phyloP scores from a whole-genome alignment of 2,329 filamentous ascomycete species.

The Delphinella strobiligena region DNA sequence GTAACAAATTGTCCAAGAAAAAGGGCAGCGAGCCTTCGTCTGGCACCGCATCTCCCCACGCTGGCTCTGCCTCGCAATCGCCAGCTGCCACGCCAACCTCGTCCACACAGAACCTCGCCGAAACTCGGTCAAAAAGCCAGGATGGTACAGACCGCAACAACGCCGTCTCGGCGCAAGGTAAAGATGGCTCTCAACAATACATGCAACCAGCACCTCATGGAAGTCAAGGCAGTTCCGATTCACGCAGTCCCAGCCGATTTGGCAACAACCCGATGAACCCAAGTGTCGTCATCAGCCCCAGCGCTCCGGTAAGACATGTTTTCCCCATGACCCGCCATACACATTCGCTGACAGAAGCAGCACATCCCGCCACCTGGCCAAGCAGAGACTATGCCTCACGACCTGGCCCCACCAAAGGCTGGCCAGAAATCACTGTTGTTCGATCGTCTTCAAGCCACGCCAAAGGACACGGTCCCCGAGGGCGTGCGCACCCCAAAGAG shows the following conservation, averaged over 20 bases:
- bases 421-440: constrained; percentile 82
- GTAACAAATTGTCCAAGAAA: constrained; percentile 60
- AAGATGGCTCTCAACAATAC: constrained; percentile 16
- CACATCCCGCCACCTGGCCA: constrained; percentile 87
- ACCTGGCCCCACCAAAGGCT: constrained; percentile 85
- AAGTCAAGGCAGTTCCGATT: constrained; percentile 1
- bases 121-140: constrained; percentile 59
- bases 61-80: constrained; percentile 46
- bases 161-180: constrained; percentile 11
- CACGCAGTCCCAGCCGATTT: constrained; percentile 6
- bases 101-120: constrained; percentile 76
- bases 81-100: constrained; percentile 69
- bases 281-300: constrained; percentile 89
- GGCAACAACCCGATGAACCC: constrained; percentile 33
- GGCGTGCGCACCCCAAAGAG: constrained; percentile 89
- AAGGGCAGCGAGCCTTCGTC: constrained; percentile 38
- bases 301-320: constrained; percentile 60
- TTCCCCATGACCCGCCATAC: constrained; percentile 12
- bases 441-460: constrained; percentile 80
- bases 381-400: constrained; percentile 95
- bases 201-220: constrained; percentile 10
- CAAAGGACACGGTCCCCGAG: constrained; percentile 82
- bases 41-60: constrained; percentile 65
- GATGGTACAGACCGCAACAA: constrained; percentile 15
- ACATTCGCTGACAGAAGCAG: constrained; percentile 31